A percentile compares a stretch with the other conserved stretches of the same genome.
phyloP scores from a whole-genome alignment of 305 asterid species.

The Coffea humblotiana region DNA sequence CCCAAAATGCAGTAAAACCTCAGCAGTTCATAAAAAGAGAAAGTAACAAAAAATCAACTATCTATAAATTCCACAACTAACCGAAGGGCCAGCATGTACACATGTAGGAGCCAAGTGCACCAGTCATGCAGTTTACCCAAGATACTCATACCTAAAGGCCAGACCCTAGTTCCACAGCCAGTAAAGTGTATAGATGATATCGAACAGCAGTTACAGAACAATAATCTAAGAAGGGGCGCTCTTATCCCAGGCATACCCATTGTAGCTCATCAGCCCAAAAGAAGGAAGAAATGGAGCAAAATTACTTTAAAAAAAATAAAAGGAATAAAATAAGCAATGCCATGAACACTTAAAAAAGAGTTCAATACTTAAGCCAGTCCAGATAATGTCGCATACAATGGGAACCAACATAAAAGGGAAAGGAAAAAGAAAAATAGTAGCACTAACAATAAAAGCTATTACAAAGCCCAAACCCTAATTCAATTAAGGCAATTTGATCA shows the following conservation, averaged over 20 bases:
- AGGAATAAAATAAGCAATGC: neutral
- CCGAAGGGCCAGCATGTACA: neutral
- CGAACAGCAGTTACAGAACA: neutral
- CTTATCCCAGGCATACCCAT: neutral
- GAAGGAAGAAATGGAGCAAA: neutral
- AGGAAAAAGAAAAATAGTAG: neutral
- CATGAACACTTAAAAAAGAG: neutral
- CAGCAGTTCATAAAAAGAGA: neutral
- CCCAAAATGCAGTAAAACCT: neutral
- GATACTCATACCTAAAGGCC: neutral
- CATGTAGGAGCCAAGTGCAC: neutral
- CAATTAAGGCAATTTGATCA: constrained; percentile 9
- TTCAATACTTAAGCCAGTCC: neutral
- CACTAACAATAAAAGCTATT: neutral
- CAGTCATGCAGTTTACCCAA: neutral
- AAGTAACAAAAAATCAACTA: neutral
- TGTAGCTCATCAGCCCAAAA: neutral
- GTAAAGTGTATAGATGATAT: neutral
- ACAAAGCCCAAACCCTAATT: constrained; percentile 5
- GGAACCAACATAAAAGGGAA: neutral
- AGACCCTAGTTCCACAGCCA: neutral
- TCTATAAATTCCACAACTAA: neutral
- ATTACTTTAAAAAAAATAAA: neutral
- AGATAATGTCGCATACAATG: neutral
- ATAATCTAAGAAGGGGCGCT: neutral